Evolutionary conservation across 2,329 filamentous ascomycete species (phyloP).

Genomic region (Furcasterigmium furcatum): DNA sequence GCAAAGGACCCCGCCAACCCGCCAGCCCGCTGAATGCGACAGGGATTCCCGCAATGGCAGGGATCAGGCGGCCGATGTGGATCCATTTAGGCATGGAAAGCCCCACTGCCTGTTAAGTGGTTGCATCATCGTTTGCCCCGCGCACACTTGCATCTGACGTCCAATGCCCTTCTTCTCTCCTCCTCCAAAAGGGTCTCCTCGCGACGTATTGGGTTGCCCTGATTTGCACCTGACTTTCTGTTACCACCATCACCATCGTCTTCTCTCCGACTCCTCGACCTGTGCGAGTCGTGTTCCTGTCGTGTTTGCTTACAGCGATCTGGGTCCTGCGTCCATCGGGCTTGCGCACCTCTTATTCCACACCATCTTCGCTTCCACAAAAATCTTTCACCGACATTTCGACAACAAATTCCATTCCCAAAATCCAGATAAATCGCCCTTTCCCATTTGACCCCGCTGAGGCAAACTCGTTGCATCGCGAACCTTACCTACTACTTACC

Average conservation of each 20-base stretch:
- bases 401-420: neutral
- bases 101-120: neutral
- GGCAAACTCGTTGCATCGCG: no score
- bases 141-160: neutral
- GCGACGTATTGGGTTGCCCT: neutral
- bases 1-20: no score
- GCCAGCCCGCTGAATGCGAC: no score
- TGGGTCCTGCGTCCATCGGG: neutral
- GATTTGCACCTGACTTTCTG: neutral
- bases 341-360: no score
- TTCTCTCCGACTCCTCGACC: no score
- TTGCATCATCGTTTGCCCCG: constrained; percentile 3
- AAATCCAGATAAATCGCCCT: no score
- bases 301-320: neutral
- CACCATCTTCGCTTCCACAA: neutral
- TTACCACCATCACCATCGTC: no score
- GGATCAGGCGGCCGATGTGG: neutral
- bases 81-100: neutral
- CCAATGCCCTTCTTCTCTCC: neutral
- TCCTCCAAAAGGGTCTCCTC: neutral
- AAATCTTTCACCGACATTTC: neutral
- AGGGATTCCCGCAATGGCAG: constrained; percentile 1
- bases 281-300: no score
- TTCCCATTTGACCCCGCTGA: no score
- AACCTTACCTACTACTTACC: no score